These are phyloP conservation scores for Paxillus involutus DNA, from an alignment of 768 basidiomycete species.

Conservation along the genomic window DNA sequence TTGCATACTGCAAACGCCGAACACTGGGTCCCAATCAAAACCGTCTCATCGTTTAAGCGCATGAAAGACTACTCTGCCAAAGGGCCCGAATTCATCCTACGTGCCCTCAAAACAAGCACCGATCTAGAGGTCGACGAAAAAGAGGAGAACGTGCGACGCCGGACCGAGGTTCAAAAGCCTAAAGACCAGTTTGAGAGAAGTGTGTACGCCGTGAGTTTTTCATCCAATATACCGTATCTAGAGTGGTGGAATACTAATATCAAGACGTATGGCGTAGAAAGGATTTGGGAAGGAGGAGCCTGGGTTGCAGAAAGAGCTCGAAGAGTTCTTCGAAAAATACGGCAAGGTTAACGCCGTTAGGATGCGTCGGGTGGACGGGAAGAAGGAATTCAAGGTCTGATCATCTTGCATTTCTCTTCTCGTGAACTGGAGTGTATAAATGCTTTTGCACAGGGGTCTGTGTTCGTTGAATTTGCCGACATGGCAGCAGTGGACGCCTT, in stretches of 20 bases:
- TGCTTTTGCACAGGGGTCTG: constrained; percentile 65
- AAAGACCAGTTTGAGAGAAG: constrained; percentile 81
- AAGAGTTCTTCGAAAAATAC: constrained; percentile 77
- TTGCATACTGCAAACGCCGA: constrained; percentile 76
- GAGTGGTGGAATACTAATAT: neutral
- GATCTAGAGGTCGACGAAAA: constrained; percentile 74
- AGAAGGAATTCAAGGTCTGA: constrained; percentile 85
- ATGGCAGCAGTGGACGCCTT: constrained; percentile 69
- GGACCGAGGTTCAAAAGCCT: constrained; percentile 73
- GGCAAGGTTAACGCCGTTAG: constrained; percentile 81
- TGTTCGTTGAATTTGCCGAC: constrained; percentile 89
- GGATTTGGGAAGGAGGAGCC: constrained; percentile 73
- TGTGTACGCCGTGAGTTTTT: constrained; percentile 77
- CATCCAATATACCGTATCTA: neutral
- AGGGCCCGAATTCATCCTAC: constrained; percentile 68
- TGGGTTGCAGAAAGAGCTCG: constrained; percentile 69
- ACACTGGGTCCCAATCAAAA: constrained; percentile 89
- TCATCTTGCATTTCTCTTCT: neutral
- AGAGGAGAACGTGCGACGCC: constrained; percentile 71
- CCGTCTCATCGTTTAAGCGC: constrained; percentile 91
- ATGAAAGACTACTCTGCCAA: constrained; percentile 71
- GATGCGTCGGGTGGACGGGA: constrained; percentile 78
- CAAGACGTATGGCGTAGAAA: constrained; percentile 56
- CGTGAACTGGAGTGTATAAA: neutral
- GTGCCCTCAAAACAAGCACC: constrained; percentile 55